phyloP scores from a whole-genome alignment of 1,139 yeast genomes.

The Debaryomyces nepalensis region DNA sequence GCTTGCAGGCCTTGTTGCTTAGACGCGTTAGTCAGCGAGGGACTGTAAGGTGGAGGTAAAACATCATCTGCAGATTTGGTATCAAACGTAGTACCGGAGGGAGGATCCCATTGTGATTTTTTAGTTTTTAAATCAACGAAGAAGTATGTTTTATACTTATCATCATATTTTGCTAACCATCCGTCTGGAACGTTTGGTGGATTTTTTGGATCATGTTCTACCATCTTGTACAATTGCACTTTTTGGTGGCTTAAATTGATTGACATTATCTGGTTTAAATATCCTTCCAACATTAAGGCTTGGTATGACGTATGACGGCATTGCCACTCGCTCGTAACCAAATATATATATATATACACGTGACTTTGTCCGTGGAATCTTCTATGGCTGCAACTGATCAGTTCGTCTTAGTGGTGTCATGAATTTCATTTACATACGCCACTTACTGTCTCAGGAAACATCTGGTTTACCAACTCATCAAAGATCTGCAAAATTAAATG shows the following conservation, averaged over 20 bases:
- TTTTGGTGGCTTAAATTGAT: too few relatives aligned
- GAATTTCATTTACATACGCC: not conserved
- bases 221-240: constrained; percentile 1
- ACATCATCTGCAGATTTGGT: constrained; percentile 26
- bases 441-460: constrained; percentile 30
- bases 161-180: constrained; percentile 88
- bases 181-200: constrained; percentile 72
- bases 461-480: constrained; percentile 29
- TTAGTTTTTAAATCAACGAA: constrained; percentile 76
- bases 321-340: constrained; percentile 1
- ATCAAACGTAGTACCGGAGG: constrained; percentile 59
- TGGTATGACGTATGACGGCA: constrained; percentile 6
- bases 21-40: constrained; percentile 15
- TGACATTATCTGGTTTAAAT: not conserved
- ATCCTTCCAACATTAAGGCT: not conserved
- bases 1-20: too few relatives aligned
- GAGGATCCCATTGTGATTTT: constrained; percentile 90
- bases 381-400: too few relatives aligned
- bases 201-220: constrained; percentile 15
- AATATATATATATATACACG: too few relatives aligned
- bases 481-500: constrained; percentile 64
- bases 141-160: constrained; percentile 75
- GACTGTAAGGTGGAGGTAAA: constrained; percentile 44
- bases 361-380: too few relatives aligned
- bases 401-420: too few relatives aligned